These are phyloP conservation scores for Mortierella sp. DNA, from an alignment of 371 early-diverging fungal genomes.

Conservation along the genomic window DNA sequence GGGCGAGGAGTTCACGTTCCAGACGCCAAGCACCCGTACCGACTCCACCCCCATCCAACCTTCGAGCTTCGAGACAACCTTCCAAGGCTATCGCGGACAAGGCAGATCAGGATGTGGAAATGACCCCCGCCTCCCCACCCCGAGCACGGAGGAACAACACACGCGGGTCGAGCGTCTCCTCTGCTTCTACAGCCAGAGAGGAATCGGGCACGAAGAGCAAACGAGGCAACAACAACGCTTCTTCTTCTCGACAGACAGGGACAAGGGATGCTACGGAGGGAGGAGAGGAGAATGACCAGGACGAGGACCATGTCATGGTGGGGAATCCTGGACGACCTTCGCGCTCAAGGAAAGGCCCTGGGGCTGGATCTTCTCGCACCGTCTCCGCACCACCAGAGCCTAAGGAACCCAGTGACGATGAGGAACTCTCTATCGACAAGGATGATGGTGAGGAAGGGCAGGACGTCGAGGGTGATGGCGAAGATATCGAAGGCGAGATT, in stretches of 20 bases:
- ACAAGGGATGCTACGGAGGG: not conserved
- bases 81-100: constrained; percentile 1
- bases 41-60: constrained; percentile 9
- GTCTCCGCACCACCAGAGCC: not conserved
- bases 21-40: constrained; percentile 21
- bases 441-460: constrained; percentile 5
- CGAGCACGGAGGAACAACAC: constrained; percentile 17
- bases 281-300: constrained; percentile 17
- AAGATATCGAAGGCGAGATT: constrained; percentile 67
- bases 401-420: constrained; percentile 13
- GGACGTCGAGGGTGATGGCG: constrained; percentile 49
- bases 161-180: constrained; percentile 4
- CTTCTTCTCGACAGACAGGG: not conserved
- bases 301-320: constrained; percentile 5
- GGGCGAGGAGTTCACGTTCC: constrained; percentile 22
- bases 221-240: not conserved
- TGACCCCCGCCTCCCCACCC: constrained; percentile 13
- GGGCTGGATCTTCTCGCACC: constrained; percentile 15
- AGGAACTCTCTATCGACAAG: constrained; percentile 9
- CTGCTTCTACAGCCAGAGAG: constrained; percentile 16
- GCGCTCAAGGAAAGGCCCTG: constrained; percentile 17
- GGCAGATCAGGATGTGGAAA: constrained; percentile 14
- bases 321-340: constrained; percentile 15
- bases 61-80: constrained; percentile 18
- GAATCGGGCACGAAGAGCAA: constrained; percentile 11